Evolutionary conservation across 2,329 filamentous ascomycete genomes (phyloP).

Genomic region (Scytalidium sp.): DNA sequence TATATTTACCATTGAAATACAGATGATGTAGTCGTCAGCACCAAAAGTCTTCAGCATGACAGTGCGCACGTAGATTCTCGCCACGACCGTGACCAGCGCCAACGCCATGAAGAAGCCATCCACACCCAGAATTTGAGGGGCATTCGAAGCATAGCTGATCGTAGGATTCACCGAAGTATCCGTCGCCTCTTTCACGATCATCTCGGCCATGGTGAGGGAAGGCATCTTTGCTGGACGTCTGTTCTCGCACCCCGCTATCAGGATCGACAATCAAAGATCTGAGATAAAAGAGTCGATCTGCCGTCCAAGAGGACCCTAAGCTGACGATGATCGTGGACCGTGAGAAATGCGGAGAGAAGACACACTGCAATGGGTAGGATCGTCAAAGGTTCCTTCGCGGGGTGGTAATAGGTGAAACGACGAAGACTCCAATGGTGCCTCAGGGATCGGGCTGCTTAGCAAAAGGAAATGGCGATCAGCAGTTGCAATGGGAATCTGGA

Average conservation of each 20-base stretch:
- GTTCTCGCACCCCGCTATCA: not conserved
- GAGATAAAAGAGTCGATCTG: not conserved
- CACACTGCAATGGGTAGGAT: not conserved
- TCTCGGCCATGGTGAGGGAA: not conserved
- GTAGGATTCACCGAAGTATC: slow-evolving; percentile 23
- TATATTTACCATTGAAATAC: slow-evolving; percentile 35
- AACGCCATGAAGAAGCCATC: slow-evolving; percentile 33
- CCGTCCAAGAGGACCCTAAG: too few relatives aligned
- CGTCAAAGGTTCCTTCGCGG: not conserved
- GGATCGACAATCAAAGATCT: not conserved
- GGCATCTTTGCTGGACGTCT: not conserved
- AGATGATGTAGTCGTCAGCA: slow-evolving; percentile 43
- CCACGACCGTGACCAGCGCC: slow-evolving; percentile 31
- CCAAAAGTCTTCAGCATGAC: slow-evolving; percentile 42
- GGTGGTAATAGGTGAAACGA: not conserved
- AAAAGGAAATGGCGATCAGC: not conserved
- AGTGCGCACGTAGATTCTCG: slow-evolving; percentile 40
- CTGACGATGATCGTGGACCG: not conserved
- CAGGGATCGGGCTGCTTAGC: not conserved
- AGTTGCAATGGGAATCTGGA: not conserved
- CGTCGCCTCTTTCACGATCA: not conserved
- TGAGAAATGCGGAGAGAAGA: not conserved
- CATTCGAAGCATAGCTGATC: slow-evolving; percentile 18
- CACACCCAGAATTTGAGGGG: slow-evolving; percentile 33
- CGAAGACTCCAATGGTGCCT: not conserved